phyloP scores from a whole-genome alignment of 345 rosid genomes.

The Melaleuca quinquenervia region DNA sequence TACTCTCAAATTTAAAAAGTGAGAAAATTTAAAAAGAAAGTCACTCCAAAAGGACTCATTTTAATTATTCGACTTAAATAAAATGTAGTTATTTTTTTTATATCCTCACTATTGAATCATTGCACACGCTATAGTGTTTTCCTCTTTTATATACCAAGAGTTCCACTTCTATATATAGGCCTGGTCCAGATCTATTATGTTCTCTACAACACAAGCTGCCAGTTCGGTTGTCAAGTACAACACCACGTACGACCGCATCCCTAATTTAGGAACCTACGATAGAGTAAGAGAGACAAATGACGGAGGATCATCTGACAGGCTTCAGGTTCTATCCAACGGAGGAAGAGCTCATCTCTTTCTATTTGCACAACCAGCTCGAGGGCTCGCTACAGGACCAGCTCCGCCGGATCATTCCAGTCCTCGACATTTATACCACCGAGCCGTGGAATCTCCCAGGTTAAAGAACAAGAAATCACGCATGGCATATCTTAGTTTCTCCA shows the following conservation, averaged over 20 bases:
- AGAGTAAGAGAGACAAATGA: background rate
- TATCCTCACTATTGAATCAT: background rate
- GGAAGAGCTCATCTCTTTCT: background rate
- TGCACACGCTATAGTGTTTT: background rate
- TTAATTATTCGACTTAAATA: background rate
- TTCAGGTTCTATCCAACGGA: background rate
- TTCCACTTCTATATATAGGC: background rate
- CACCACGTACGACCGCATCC: background rate
- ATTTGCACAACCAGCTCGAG: background rate
- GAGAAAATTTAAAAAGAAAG: background rate
- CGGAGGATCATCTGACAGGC: background rate
- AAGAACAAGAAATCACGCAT: background rate
- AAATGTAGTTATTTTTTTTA: background rate
- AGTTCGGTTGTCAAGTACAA: background rate
- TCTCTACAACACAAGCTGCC: background rate
- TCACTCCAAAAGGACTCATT: background rate
- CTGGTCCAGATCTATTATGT: background rate
- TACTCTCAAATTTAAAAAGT: background rate
- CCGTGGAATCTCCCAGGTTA: background rate
- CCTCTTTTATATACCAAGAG: background rate
- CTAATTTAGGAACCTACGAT: background rate
- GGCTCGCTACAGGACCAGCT: background rate
- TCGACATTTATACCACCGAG: background rate
- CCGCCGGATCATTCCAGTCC: background rate
- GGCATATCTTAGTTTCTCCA: background rate